phyloP scores from a whole-genome alignment of 1,139 yeast genomes.

The Candida anutae region DNA sequence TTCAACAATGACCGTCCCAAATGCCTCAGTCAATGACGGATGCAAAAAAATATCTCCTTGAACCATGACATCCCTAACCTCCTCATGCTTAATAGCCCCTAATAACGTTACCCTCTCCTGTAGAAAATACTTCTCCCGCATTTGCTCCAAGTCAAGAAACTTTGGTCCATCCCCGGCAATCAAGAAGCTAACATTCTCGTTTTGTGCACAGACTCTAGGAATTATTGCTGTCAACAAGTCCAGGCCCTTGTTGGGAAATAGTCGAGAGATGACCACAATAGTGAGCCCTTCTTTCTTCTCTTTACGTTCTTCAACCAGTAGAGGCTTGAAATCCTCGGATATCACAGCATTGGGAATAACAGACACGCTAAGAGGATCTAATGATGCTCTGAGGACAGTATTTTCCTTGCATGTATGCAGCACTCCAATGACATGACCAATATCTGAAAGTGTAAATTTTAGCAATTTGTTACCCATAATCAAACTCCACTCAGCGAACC shows the following conservation, averaged over 20 bases:
- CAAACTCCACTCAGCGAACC: conserved; percentile 81
- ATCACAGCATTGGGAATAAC: conserved; percentile 97
- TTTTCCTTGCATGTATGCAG: conserved; percentile 96
- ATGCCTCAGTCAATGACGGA: conserved; percentile 93
- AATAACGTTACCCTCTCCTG: conserved; percentile 83
- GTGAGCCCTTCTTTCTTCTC: conserved; percentile 38
- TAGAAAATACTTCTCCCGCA: conserved; percentile 78
- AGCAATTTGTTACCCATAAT: conserved; percentile 81
- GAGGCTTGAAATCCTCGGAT: conserved; percentile 72
- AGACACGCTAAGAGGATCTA: conserved; percentile 71
- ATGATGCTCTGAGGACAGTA: conserved; percentile 77
- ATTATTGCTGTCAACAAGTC: conserved; percentile 80
- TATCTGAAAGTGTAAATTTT: conserved; percentile 77
- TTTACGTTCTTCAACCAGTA: conserved; percentile 7
- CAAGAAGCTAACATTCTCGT: conserved; percentile 63
- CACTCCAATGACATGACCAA: conserved; percentile 91
- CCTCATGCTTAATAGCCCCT: conserved; percentile 88
- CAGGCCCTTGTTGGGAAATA: conserved; percentile 95
- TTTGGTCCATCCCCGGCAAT: conserved; percentile 98
- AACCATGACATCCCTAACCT: conserved; percentile 87
- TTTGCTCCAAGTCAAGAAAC: conserved; percentile 86
- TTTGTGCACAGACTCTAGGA: conserved; percentile 67
- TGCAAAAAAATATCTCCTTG: conserved; percentile 91
- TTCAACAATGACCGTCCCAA: conserved; percentile 94
- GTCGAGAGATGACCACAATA: conserved; percentile 82